phyloP scores from a whole-genome alignment of 352 stramenopile genomes.

The Phytopythium kandeliae region DNA sequence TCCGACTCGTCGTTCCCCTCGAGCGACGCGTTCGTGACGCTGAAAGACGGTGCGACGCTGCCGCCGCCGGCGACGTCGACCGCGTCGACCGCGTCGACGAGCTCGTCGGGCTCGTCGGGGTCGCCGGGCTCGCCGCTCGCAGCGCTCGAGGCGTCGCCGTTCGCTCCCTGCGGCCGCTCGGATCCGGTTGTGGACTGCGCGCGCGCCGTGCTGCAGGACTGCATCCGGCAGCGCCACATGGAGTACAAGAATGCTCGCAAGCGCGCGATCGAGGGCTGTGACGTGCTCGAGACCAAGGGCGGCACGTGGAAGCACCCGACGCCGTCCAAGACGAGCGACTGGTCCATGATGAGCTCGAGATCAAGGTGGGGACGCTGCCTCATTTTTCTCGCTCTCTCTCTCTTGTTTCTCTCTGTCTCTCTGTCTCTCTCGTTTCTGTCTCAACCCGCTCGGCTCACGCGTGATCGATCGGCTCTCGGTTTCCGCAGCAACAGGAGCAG shows the following conservation, averaged over 20 bases:
- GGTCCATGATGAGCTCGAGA: constrained; percentile 32
- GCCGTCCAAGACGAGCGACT: constrained; percentile 36
- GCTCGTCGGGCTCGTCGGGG: constrained; percentile 29
- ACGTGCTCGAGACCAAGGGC: constrained; percentile 29
- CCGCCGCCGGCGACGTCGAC: constrained; percentile 23
- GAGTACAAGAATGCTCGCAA: constrained; percentile 56
- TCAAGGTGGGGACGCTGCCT: constrained; percentile 46
- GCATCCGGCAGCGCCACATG: constrained; percentile 52
- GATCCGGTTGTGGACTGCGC: constrained; percentile 61
- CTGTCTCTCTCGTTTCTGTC: too few relatives aligned
- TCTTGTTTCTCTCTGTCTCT: too few relatives aligned
- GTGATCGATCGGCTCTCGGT: constrained; percentile 5
- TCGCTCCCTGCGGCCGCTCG: constrained; percentile 1
- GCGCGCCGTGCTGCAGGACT: constrained; percentile 63
- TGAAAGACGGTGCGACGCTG: background rate
- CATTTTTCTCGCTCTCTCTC: too few relatives aligned
- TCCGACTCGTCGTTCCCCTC: background rate
- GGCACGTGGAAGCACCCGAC: constrained; percentile 23
- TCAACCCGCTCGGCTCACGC: background rate
- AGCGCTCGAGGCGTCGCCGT: too few relatives aligned
- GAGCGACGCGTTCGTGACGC: background rate
- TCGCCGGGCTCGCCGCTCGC: too few relatives aligned
- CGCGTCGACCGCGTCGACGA: constrained; percentile 35
- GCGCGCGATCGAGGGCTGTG: constrained; percentile 52
- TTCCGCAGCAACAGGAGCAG: too few relatives aligned